Evolutionary conservation across 495 filamentous ascomycete genomes (phyloP).

Genomic region (Aspergillus bertholletiae): DNA sequence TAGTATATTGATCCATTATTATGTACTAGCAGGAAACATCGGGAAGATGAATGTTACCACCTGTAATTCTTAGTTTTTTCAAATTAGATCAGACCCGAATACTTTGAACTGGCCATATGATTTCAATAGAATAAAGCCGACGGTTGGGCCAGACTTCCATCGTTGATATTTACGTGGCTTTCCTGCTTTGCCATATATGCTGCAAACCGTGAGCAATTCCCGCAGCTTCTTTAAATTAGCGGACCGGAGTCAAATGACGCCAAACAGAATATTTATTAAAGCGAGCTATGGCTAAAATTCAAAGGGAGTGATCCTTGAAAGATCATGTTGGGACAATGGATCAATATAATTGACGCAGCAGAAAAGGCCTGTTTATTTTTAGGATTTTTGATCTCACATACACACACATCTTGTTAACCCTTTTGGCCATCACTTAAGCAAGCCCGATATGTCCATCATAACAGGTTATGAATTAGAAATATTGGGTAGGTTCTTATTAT

Average conservation of each 20-base stretch:
- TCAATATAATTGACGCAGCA: slow-evolving; percentile 25
- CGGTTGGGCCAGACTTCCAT: neutral
- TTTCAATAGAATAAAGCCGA: slow-evolving; percentile 21
- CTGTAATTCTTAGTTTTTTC: slow-evolving; percentile 16
- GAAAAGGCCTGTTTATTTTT: slow-evolving; percentile 54
- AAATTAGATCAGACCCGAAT: slow-evolving; percentile 12
- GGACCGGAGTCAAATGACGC: slow-evolving; percentile 9
- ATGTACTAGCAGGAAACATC: neutral
- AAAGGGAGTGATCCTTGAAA: slow-evolving; percentile 46
- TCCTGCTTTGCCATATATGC: slow-evolving; percentile 35
- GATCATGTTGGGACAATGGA: slow-evolving; percentile 48
- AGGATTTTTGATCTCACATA: slow-evolving; percentile 39
- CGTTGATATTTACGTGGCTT: slow-evolving; percentile 25
- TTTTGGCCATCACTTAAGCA: neutral
- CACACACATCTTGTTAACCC: too few species aligned
- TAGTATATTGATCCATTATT: slow-evolving; percentile 23
- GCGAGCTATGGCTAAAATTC: slow-evolving; percentile 32
- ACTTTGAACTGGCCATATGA: slow-evolving; percentile 23
- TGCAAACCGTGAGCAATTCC: neutral
- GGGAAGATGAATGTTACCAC: neutral
- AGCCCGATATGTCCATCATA: neutral
- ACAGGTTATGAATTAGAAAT: neutral
- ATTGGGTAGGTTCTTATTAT: neutral
- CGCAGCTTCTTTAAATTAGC: neutral
- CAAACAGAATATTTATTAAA: slow-evolving; percentile 1